These are phyloP conservation scores for Pyricularia sp. DNA, from an alignment of 2,329 filamentous ascomycete species.

Conservation along the genomic window DNA sequence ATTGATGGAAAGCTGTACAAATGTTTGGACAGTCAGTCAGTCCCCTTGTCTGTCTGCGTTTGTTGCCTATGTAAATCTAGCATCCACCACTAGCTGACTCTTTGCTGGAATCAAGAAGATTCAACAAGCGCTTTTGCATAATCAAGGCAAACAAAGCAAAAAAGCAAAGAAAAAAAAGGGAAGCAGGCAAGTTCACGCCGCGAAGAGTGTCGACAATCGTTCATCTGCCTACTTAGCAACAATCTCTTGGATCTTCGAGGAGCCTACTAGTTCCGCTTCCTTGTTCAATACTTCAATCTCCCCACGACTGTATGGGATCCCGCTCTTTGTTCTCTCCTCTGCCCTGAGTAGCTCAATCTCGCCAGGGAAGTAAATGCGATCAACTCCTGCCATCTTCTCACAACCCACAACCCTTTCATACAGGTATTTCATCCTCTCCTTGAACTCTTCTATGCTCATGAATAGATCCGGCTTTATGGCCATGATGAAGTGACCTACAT, in stretches of 20 bases:
- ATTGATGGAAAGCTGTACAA: too few relatives aligned
- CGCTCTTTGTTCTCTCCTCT: constrained; percentile 1
- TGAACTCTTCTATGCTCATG: constrained; percentile 61
- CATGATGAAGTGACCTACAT: constrained; percentile 67
- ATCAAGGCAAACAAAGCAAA: too few relatives aligned
- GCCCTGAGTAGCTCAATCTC: constrained; percentile 39
- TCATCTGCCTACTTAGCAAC: not conserved
- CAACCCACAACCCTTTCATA: constrained; percentile 43
- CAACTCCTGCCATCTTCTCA: constrained; percentile 45
- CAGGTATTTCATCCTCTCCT: constrained; percentile 46
- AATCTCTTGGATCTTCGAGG: not conserved
- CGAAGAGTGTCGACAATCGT: too few relatives aligned
- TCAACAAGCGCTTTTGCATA: too few relatives aligned
- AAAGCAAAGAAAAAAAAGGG: too few relatives aligned
- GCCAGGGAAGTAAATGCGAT: constrained; percentile 51
- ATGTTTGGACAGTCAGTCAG: too few relatives aligned
- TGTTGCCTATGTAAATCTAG: too few relatives aligned
- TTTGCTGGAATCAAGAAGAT: too few relatives aligned
- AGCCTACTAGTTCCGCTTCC: constrained; percentile 8
- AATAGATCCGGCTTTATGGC: constrained; percentile 69
- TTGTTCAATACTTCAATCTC: constrained; percentile 7
- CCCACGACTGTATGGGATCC: constrained; percentile 7
- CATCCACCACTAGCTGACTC: too few relatives aligned
- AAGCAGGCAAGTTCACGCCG: too few relatives aligned
- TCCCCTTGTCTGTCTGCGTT: too few relatives aligned